Evolutionary conservation across 306 rosid genomes (phyloP).

Genomic region (Alnus glutinosa): DNA sequence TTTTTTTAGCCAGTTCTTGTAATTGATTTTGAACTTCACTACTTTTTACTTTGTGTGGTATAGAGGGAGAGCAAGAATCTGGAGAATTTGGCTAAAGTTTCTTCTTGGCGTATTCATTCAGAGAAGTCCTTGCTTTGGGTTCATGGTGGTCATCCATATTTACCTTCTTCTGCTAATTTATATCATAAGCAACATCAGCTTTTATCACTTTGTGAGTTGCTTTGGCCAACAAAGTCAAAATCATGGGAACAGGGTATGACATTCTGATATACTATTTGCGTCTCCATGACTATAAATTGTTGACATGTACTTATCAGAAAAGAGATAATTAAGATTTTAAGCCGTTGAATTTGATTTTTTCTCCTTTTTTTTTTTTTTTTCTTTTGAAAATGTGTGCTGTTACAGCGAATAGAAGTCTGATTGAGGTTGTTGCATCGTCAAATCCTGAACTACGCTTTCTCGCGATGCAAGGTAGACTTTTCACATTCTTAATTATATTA

Average conservation of each 20-base stretch:
- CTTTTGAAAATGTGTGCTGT: conserved; percentile 24
- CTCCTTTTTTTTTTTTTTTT: conserved; percentile 11
- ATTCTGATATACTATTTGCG: conserved; percentile 15
- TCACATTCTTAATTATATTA: background rate
- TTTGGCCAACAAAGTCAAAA: conserved; percentile 60
- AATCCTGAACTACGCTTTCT: conserved; percentile 53
- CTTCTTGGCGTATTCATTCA: conserved; percentile 31
- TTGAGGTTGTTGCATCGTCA: conserved; percentile 48
- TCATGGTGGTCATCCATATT: conserved; percentile 86
- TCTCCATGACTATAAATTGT: background rate
- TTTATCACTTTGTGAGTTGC: conserved; percentile 47
- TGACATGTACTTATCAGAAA: background rate
- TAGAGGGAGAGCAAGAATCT: conserved; percentile 58
- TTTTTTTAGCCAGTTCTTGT: conserved; percentile 23
- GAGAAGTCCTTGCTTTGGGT: conserved; percentile 82
- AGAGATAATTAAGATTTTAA: background rate
- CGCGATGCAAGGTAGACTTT: conserved; percentile 61
- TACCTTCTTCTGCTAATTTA: conserved; percentile 60
- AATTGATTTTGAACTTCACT: conserved; percentile 11
- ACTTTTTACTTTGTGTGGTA: background rate
- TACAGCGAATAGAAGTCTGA: conserved; percentile 30
- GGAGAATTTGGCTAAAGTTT: conserved; percentile 35
- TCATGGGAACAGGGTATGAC: conserved; percentile 47
- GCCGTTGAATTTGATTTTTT: background rate
- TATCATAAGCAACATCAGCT: conserved; percentile 58